Evolutionary conservation across 176 grass and related monocot species (phyloP), one percentile per base, ranked within the genome.

Genomic region (Oryza longistaminata): DNA sequence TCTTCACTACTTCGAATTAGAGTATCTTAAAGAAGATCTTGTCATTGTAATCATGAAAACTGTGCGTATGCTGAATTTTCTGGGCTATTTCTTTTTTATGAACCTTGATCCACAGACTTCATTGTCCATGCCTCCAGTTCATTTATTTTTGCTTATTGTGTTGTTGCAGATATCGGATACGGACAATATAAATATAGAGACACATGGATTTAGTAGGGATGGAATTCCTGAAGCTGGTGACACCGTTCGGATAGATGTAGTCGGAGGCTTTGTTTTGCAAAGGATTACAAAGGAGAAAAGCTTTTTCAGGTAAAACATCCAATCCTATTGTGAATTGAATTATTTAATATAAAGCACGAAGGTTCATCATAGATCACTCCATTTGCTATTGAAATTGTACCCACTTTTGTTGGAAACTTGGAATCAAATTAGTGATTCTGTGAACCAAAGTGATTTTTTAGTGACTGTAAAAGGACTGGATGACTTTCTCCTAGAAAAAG

Each of bases 211-310:
- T 77, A 84, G 29, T 79, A 89, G 37, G 45, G 88, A 95, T 80
- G 91, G 78, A 66, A 87, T 94, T 92, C 96, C 96, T 83, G 90
- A 95, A 86, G 93, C 88, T 77, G 84, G 93, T 88, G 92, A 90
- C 72, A 90, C 78, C 0, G 66, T 96, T 76, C 87, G 91, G 61
- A 90, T 98, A 29, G 93, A 98, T 91, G 62, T 98, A 49, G 85
- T 96, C 83, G 96, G 96, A 82, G 96, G 96, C 15, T 95, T 98
- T 77, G 88, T 95, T 52, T 86, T 96, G 67, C 96, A 98, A 85
- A 94, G 94, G 77, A 86, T 92, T 85, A 88, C 87, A 35, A 79
- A 94, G 67, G 82, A 90, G 48, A 87, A 34, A 83, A 91, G 89
- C 85, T 94, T 95, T 88, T 88, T 98, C 75, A 98, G 93, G 96